Evolutionary conservation across 345 rosid species (phyloP).

Genomic region (Melaleuca quinquenervia): DNA sequence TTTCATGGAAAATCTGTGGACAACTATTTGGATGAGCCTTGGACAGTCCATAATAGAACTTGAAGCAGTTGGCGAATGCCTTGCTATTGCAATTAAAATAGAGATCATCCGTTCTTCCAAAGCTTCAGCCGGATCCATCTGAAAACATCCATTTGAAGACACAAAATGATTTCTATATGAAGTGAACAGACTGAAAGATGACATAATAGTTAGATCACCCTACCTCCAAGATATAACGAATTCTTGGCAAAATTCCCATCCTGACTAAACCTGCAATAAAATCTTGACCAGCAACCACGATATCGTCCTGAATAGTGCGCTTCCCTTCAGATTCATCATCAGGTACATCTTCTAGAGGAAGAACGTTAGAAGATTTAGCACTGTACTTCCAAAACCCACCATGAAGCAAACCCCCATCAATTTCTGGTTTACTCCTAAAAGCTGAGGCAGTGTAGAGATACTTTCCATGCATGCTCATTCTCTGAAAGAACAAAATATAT

Average conservation of each 20-base stretch:
- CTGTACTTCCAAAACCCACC: slow-evolving; percentile 94
- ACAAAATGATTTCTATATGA: background rate
- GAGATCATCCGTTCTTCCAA: slow-evolving; percentile 59
- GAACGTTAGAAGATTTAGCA: slow-evolving; percentile 75
- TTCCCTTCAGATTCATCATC: slow-evolving; percentile 51
- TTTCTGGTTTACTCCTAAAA: slow-evolving; percentile 73
- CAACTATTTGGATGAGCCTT: slow-evolving; percentile 54
- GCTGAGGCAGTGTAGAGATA: slow-evolving; percentile 62
- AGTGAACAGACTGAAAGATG: background rate
- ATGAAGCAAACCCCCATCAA: slow-evolving; percentile 61
- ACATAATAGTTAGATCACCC: background rate
- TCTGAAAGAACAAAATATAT: slow-evolving; percentile 32
- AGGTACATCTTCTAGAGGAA: slow-evolving; percentile 24
- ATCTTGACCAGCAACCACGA: slow-evolving; percentile 81
- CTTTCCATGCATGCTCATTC: slow-evolving; percentile 24
- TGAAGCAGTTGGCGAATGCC: slow-evolving; percentile 82
- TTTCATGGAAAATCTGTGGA: slow-evolving; percentile 44
- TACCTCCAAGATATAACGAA: slow-evolving; percentile 71
- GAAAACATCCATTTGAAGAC: slow-evolving; percentile 13
- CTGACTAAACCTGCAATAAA: slow-evolving; percentile 84
- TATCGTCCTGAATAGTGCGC: slow-evolving; percentile 76
- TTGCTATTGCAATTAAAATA: slow-evolving; percentile 58
- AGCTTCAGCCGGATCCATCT: slow-evolving; percentile 41
- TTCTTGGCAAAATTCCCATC: slow-evolving; percentile 79
- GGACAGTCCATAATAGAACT: slow-evolving; percentile 62